A percentile compares a stretch with the other conserved stretches of the same genome.
Conservation (phyloP, 2,329 filamentous ascomycete genomes). For the Cercospora sp. region DNA sequence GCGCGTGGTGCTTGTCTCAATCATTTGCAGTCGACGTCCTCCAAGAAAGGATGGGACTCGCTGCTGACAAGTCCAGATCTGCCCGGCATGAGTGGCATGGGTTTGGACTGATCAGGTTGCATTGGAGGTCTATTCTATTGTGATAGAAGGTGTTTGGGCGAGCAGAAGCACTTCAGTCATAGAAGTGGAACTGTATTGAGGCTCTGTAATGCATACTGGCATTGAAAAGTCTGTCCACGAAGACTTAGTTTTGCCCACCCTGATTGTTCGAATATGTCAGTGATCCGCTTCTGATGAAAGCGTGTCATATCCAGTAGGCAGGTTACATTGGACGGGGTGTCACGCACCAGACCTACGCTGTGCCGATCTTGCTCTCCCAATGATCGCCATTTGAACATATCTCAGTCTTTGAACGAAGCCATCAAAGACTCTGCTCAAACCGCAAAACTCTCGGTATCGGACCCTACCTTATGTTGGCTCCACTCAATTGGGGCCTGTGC, state of each 20-base stretch:
- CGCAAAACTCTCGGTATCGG: too few relatives aligned
- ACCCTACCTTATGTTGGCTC: too few relatives aligned
- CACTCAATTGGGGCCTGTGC: too few relatives aligned
- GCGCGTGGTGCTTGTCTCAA: slow-evolving; percentile 9
- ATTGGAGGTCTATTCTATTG: background rate
- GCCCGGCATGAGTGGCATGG: slow-evolving; percentile 3
- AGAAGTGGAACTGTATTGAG: background rate
- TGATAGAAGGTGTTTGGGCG: background rate
- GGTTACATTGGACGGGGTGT: too few relatives aligned
- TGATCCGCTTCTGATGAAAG: too few relatives aligned
- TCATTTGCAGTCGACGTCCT: slow-evolving; percentile 5
- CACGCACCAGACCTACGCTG: too few relatives aligned
- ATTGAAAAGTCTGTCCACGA: background rate
- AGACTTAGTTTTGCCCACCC: background rate
- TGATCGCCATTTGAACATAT: too few relatives aligned
- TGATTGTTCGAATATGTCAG: background rate
- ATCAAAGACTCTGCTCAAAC: too few relatives aligned
- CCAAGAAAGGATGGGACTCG: background rate
- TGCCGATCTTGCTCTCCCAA: too few relatives aligned
- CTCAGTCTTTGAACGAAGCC: too few relatives aligned
- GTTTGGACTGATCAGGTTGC: background rate
- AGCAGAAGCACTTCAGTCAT: background rate
- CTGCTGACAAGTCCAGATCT: slow-evolving; percentile 3
- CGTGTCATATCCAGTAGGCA: too few relatives aligned
- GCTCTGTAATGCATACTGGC: background rate